phyloP scores from a whole-genome alignment of 371 early-diverging fungal genomes.

The Circinella minor region DNA sequence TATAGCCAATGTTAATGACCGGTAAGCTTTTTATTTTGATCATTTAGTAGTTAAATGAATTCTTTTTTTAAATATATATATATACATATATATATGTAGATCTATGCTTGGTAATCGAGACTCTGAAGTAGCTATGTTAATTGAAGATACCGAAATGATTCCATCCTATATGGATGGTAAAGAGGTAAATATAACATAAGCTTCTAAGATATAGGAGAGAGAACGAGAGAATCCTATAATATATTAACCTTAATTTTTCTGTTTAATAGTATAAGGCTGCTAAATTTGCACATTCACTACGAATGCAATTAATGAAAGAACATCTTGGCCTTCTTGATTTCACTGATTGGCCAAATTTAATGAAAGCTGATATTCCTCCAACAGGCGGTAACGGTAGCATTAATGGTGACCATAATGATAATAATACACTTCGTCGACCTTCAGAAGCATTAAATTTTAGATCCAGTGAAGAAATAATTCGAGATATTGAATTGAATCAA shows the following conservation, averaged over 20 bases:
- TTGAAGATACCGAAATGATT: conserved; percentile 79
- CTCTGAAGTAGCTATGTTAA: conserved; percentile 87
- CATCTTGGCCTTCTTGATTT: conserved; percentile 76
- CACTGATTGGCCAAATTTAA: conserved; percentile 27
- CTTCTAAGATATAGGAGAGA: no score
- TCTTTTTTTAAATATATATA: no score
- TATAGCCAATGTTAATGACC: conserved; percentile 49
- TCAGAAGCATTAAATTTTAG: not conserved
- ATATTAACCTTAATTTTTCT: not conserved
- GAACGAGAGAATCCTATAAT: no score
- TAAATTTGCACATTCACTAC: conserved; percentile 75
- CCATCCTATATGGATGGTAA: conserved; percentile 76
- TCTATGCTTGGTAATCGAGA: conserved; percentile 90
- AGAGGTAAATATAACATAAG: conserved; percentile 35
- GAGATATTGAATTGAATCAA: conserved; percentile 21
- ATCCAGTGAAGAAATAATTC: conserved; percentile 31
- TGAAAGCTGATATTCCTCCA: conserved; percentile 11
- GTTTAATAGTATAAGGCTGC: conserved; percentile 66
- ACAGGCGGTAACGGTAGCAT: no score
- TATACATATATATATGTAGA: conserved; percentile 52
- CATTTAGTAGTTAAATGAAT: no score
- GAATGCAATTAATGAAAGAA: conserved; percentile 82
- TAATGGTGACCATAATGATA: not conserved
- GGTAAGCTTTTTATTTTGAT: conserved; percentile 15
- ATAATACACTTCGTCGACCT: not conserved